Evolutionary conservation across 441 rosid genomes (phyloP), one percentile per base, ranked within the genome.

Genomic region (Pelargonium australe): DNA sequence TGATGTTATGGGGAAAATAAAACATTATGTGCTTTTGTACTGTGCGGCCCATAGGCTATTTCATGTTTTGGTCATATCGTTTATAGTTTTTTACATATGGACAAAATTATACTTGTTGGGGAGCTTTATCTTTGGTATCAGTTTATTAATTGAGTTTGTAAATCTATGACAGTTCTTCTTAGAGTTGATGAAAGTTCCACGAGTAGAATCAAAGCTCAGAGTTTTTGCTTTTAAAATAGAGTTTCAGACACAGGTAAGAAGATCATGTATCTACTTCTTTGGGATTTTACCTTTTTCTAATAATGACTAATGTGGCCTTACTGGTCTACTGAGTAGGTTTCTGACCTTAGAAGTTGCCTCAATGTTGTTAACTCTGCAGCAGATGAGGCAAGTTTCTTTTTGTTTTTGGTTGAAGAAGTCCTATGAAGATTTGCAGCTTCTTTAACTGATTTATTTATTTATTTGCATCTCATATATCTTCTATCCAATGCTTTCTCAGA

Each of bases 151-250:
- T 55, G 70, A 64, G 65, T 71, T 45, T 45, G 53, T 70, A 64
- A 41, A 13, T 75, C 71, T 80, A 66, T 78, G 76, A 63, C 85
- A 94, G 99, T 91, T 87, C 83, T 94, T 94, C 86, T 72, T 91
- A 64, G 96, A 94, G 80, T 72, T 91, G 84, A 88, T 91, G 86
- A 89, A 91, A 84, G 96, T 87, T 70, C 97, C 96, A 47, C 89
- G 99, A 51, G 90, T 87, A 20, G 96, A 94, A 81, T 87, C 92
- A 45, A 94, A 94, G 85, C 84, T 94, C 68, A 86, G 99, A 79
- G 97, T 94, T 73, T 89, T 89, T 78, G 87, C 93, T 12, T 94
- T 83, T 85, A 94, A 91, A 81, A 77, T 88, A 57, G 95, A 91
- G 76, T 94, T 94, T 68, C 76, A 70, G 72, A 67, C 85, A 67